Percentiles rank a stretch among this genome's conserved stretches.
phyloP scores from a whole-genome alignment of 257 asterid species.

The Solanum megistacrolobum region DNA sequence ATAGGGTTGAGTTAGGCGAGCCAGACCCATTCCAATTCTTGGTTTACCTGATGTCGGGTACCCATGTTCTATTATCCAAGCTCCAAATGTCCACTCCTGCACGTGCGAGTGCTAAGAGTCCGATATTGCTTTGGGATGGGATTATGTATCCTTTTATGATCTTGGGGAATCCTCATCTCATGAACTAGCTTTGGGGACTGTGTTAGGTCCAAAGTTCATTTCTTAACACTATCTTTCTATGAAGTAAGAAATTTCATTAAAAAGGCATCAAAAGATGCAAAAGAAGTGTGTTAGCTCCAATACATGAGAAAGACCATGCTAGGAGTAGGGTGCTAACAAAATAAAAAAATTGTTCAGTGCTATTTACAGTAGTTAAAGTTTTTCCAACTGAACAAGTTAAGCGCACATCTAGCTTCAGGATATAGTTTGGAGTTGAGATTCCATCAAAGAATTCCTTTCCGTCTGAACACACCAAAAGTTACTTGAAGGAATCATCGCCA shows the following conservation, averaged over 20 bases:
- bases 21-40: not conserved
- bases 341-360: not conserved
- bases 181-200: not conserved
- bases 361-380: not conserved
- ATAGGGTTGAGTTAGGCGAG: not conserved
- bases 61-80: not conserved
- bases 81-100: not conserved
- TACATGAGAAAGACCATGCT: not conserved
- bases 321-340: not conserved
- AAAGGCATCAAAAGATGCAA: not conserved
- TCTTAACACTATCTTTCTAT: not conserved
- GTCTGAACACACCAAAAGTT: too few species aligned
- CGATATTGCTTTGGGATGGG: not conserved
- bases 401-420: not conserved
- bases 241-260: not conserved
- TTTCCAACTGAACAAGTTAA: not conserved
- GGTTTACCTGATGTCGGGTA: not conserved
- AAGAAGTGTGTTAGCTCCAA: not conserved
- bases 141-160: not conserved
- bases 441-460: too few species aligned
- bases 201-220: not conserved
- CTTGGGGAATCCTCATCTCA: not conserved
- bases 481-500: too few species aligned
- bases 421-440: too few species aligned
- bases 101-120: not conserved